Evolutionary conservation across 2,329 filamentous ascomycete species (phyloP).

Genomic region (Alternaria arbusti): DNA sequence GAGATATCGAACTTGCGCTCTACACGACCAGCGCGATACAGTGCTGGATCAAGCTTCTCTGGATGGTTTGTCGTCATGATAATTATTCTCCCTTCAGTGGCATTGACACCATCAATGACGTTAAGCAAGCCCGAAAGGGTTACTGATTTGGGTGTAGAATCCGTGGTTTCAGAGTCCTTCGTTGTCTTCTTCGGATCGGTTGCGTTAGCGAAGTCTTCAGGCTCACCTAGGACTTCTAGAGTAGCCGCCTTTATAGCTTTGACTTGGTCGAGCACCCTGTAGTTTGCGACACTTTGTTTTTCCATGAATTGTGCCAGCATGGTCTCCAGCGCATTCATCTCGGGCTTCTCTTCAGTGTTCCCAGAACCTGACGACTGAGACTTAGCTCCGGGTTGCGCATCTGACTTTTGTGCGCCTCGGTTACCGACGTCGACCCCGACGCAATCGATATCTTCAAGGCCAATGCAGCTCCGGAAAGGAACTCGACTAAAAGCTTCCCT

Average conservation of each 20-base stretch:
- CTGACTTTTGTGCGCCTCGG: slow-evolving; percentile 30
- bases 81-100: slow-evolving; percentile 75
- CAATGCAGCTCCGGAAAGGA: slow-evolving; percentile 14
- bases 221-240: not conserved
- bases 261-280: not conserved
- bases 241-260: not conserved
- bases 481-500: slow-evolving; percentile 9
- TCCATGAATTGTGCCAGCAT: not conserved
- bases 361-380: not conserved
- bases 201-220: slow-evolving; percentile 10
- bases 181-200: not conserved
- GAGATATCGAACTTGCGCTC: slow-evolving; percentile 78
- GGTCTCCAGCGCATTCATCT: not conserved
- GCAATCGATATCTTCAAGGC: slow-evolving; percentile 28
- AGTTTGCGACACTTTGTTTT: not conserved
- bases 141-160: slow-evolving; percentile 1
- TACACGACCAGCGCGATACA: slow-evolving; percentile 74
- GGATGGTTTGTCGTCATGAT: slow-evolving; percentile 82
- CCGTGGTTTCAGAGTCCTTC: not conserved
- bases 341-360: not conserved
- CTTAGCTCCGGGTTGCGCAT: not conserved
- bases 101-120: slow-evolving; percentile 79
- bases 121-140: slow-evolving; percentile 77
- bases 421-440: slow-evolving; percentile 5
- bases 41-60: slow-evolving; percentile 72